These are phyloP conservation scores for Rhodamnia argentea DNA, from an alignment of 345 rosid genomes.

Conservation along the genomic window DNA sequence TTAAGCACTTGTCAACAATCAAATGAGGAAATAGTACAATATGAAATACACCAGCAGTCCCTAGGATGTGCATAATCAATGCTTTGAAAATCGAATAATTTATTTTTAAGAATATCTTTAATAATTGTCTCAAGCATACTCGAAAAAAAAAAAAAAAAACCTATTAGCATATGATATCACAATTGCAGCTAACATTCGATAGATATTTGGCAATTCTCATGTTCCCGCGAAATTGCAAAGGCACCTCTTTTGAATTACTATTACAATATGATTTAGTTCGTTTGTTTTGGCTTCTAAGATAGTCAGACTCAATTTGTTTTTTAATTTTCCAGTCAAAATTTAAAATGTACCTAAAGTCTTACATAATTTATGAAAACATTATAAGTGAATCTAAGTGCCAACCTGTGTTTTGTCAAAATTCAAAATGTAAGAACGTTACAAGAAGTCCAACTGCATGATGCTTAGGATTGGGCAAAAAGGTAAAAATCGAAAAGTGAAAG, in stretches of 20 bases:
- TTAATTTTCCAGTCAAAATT: not conserved
- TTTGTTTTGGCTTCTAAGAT: not conserved
- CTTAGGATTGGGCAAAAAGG: not conserved
- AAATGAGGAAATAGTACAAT: not conserved
- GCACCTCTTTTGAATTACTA: fast-evolving
- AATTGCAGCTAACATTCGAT: not conserved
- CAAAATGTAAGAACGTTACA: not conserved
- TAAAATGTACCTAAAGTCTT: not conserved
- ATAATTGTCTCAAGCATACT: not conserved
- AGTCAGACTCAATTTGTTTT: no score
- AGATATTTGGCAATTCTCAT: not conserved
- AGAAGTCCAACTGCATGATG: not conserved
- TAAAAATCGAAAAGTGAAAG: fast-evolving
- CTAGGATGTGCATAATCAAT: not conserved
- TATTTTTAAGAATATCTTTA: not conserved
- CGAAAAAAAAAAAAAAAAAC: not conserved
- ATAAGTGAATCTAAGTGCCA: not conserved
- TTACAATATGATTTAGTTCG: fast-evolving
- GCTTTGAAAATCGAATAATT: not conserved
- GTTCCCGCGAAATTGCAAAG: not conserved
- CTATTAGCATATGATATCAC: not conserved
- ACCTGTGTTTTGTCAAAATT: not conserved
- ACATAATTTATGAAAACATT: not conserved
- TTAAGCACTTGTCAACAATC: not conserved
- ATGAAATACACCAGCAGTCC: not conserved